Conservation (phyloP, 2,329 filamentous ascomycete species). For the Nemania sp. region DNA sequence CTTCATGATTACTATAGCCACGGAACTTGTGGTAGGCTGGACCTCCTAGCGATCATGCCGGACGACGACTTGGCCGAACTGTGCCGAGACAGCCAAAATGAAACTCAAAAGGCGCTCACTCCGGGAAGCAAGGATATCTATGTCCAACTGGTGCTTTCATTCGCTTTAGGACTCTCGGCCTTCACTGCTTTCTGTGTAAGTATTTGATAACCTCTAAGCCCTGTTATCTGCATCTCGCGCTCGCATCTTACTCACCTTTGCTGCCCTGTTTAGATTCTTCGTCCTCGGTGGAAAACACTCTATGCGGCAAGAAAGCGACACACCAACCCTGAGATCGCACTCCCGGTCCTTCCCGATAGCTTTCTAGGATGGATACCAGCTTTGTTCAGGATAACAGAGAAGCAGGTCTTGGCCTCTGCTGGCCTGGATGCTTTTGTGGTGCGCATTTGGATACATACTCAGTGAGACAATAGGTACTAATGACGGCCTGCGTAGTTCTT, state of each 20-base stretch:
- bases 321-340: slow-evolving; percentile 65
- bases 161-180: slow-evolving; percentile 75
- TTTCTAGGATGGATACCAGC: slow-evolving; percentile 95
- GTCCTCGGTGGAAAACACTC: slow-evolving; percentile 90
- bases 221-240: neutral
- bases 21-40: slow-evolving; percentile 21
- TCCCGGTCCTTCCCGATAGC: slow-evolving; percentile 84
- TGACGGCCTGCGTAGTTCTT: slow-evolving; percentile 70
- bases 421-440: slow-evolving; percentile 92
- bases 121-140: slow-evolving; percentile 61
- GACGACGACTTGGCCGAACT: slow-evolving; percentile 33
- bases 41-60: slow-evolving; percentile 30
- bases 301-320: slow-evolving; percentile 90
- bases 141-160: slow-evolving; percentile 79
- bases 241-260: slow-evolving; percentile 23
- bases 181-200: slow-evolving; percentile 82
- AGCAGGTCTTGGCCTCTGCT: slow-evolving; percentile 89
- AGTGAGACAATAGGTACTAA: slow-evolving; percentile 23
- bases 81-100: slow-evolving; percentile 41
- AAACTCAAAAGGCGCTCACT: slow-evolving; percentile 43
- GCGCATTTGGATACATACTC: slow-evolving; percentile 57
- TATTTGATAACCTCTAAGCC: slow-evolving; percentile 20
- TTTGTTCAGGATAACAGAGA: slow-evolving; percentile 85
- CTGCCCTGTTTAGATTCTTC: slow-evolving; percentile 72
- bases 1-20: slow-evolving; percentile 14